phyloP scores from a whole-genome alignment of 352 stramenopile species.

The Labyrinthula sp. region DNA sequence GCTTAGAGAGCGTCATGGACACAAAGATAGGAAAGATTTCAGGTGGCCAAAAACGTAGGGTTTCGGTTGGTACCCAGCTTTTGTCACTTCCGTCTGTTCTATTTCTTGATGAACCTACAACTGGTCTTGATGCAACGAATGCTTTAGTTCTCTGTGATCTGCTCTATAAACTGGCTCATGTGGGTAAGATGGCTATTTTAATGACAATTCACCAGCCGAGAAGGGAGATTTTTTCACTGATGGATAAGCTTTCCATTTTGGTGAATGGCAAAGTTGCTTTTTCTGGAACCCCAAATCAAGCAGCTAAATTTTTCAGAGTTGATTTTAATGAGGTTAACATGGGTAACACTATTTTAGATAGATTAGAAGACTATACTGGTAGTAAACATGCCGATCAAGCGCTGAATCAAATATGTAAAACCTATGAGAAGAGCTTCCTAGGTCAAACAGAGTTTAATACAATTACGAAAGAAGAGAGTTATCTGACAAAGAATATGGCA shows the following conservation, averaged over 20 bases:
- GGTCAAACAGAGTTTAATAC: background rate
- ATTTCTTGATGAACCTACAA: conserved; percentile 60
- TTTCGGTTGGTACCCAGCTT: conserved; percentile 61
- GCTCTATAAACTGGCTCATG: conserved; percentile 42
- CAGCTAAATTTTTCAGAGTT: conserved; percentile 16
- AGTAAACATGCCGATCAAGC: background rate
- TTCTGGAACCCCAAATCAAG: background rate
- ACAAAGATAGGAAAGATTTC: conserved; percentile 44
- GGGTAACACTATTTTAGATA: conserved; percentile 18
- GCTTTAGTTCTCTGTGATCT: conserved; percentile 49
- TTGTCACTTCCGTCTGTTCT: conserved; percentile 48
- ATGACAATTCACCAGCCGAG: conserved; percentile 29
- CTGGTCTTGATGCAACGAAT: conserved; percentile 51
- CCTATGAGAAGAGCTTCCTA: conserved; percentile 5
- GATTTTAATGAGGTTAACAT: conserved; percentile 18
- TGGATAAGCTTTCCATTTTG: conserved; percentile 15
- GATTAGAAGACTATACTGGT: conserved; percentile 5
- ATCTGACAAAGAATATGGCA: conserved; percentile 2
- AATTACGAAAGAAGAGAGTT: conserved; percentile 3
- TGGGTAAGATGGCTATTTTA: conserved; percentile 12
- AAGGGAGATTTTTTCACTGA: conserved; percentile 20
- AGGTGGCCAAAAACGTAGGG: conserved; percentile 52
- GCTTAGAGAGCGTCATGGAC: conserved; percentile 18
- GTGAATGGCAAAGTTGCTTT: conserved; percentile 9
- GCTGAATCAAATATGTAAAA: no score